Conservation (phyloP, 2,329 filamentous ascomycete species). For the Bipolaris oryzae region DNA sequence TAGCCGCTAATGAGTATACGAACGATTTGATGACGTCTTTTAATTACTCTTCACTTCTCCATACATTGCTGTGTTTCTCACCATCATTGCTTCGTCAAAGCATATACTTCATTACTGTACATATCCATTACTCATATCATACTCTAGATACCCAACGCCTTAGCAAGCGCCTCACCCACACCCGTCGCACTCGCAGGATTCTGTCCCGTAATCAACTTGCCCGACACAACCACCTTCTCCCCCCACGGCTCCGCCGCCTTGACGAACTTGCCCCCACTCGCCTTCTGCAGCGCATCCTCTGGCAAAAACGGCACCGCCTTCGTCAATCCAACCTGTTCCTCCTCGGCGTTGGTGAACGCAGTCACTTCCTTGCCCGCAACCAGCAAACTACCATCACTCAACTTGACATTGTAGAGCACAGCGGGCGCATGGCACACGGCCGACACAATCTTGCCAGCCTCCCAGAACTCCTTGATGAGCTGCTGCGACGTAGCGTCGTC, state of each 20-base stretch:
- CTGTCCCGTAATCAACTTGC: conserved; percentile 56
- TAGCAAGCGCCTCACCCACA: conserved; percentile 53
- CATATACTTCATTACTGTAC: neutral
- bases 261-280: conserved; percentile 61
- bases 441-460: conserved; percentile 65
- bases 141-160: conserved; percentile 39
- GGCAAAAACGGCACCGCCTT: conserved; percentile 65
- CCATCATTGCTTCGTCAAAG: neutral
- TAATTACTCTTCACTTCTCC: neutral
- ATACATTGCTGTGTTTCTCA: neutral
- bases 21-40: neutral
- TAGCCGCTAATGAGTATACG: neutral
- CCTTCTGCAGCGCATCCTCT: conserved; percentile 59
- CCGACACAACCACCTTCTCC: conserved; percentile 51
- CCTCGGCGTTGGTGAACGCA: conserved; percentile 65
- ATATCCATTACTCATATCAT: neutral
- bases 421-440: conserved; percentile 74
- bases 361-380: conserved; percentile 64
- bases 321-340: conserved; percentile 53
- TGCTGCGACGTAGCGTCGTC: conserved; percentile 62
- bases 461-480: conserved; percentile 67
- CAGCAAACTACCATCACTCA: conserved; percentile 58
- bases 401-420: conserved; percentile 64
- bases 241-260: conserved; percentile 60
- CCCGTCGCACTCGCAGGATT: conserved; percentile 54